A percentile compares a stretch with the other conserved stretches of the same genome.
Conservation (phyloP, 192 early-diverging fungal species). For the Rhizoclosmatium sp. region DNA sequence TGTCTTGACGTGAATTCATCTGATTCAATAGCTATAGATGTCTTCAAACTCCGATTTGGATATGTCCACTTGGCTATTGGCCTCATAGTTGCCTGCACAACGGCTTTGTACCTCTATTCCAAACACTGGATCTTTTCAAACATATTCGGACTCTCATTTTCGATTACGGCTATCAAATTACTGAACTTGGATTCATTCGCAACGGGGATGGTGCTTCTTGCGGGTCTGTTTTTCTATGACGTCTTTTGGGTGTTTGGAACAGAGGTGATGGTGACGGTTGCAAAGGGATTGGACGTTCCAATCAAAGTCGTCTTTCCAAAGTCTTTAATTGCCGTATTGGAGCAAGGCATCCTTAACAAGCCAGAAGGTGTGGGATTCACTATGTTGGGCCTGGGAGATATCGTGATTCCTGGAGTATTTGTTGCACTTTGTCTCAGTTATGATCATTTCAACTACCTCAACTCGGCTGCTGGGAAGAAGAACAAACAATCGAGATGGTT, state of each 20-base stretch:
- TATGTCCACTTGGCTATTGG: constrained; percentile 70
- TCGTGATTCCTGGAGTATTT: constrained; percentile 95
- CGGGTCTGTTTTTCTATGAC: constrained; percentile 94
- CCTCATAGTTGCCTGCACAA: constrained; percentile 64
- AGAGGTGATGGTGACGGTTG: constrained; percentile 97
- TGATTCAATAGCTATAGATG: constrained; percentile 24
- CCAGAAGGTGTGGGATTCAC: constrained; percentile 63
- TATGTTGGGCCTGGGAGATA: constrained; percentile 96
- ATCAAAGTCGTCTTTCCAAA: constrained; percentile 95
- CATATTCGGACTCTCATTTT: constrained; percentile 85
- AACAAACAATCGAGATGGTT: constrained; percentile 67
- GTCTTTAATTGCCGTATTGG: constrained; percentile 57
- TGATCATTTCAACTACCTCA: constrained; percentile 81
- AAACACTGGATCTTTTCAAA: constrained; percentile 97
- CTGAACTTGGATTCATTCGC: constrained; percentile 94
- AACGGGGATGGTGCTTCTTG: constrained; percentile 93
- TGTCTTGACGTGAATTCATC: not conserved
- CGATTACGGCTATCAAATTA: constrained; percentile 83
- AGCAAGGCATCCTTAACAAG: constrained; percentile 51
- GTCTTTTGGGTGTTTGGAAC: constrained; percentile 99
- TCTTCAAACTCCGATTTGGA: constrained; percentile 57
- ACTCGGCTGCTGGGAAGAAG: constrained; percentile 58
- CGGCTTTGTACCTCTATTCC: constrained; percentile 77
- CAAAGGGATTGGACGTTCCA: constrained; percentile 94
- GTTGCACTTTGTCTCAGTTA: constrained; percentile 90